Evolutionary conservation across 2,329 filamentous ascomycete species (phyloP).

Genomic region (Ascochyta clinopodiicola): DNA sequence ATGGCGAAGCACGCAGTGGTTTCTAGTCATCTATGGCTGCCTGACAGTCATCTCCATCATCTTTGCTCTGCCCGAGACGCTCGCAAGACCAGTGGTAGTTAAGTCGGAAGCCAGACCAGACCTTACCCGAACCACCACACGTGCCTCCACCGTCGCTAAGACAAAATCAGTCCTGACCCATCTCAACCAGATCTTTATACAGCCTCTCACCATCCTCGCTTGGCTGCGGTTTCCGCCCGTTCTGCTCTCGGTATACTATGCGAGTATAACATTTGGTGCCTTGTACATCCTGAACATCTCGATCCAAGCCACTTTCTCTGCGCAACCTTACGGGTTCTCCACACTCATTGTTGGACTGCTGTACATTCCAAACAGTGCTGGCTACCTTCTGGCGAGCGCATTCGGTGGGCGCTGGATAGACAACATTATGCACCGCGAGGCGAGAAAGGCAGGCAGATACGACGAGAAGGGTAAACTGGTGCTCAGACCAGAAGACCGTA

Average conservation of each 20-base stretch:
- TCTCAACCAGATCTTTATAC: slow-evolving; percentile 47
- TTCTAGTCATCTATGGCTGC: slow-evolving; percentile 47
- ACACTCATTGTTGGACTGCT: slow-evolving; percentile 48
- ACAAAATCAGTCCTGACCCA: slow-evolving; percentile 37
- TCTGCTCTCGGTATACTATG: slow-evolving; percentile 49
- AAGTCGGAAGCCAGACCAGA: slow-evolving; percentile 14
- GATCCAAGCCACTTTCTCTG: slow-evolving; percentile 46
- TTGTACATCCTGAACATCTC: slow-evolving; percentile 51
- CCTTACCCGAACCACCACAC: slow-evolving; percentile 40
- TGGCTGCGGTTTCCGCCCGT: slow-evolving; percentile 50
- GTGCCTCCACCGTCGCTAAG: slow-evolving; percentile 42
- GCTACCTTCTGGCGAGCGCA: slow-evolving; percentile 45
- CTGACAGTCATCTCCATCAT: slow-evolving; percentile 41
- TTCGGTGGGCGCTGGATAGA: slow-evolving; percentile 52
- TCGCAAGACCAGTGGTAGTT: slow-evolving; percentile 17
- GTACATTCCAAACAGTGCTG: slow-evolving; percentile 48
- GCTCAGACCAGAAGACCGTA: slow-evolving; percentile 48
- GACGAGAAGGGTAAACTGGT: slow-evolving; percentile 46
- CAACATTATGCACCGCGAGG: slow-evolving; percentile 50
- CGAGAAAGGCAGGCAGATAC: slow-evolving; percentile 44
- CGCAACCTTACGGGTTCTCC: slow-evolving; percentile 43
- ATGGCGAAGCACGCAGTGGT: slow-evolving; percentile 51
- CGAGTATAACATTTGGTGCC: slow-evolving; percentile 48
- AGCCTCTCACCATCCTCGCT: slow-evolving; percentile 48
- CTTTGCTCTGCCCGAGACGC: slow-evolving; percentile 47